Evolutionary conservation across 2,329 filamentous ascomycete genomes (phyloP).

Genomic region (Colletotrichum scovillei): DNA sequence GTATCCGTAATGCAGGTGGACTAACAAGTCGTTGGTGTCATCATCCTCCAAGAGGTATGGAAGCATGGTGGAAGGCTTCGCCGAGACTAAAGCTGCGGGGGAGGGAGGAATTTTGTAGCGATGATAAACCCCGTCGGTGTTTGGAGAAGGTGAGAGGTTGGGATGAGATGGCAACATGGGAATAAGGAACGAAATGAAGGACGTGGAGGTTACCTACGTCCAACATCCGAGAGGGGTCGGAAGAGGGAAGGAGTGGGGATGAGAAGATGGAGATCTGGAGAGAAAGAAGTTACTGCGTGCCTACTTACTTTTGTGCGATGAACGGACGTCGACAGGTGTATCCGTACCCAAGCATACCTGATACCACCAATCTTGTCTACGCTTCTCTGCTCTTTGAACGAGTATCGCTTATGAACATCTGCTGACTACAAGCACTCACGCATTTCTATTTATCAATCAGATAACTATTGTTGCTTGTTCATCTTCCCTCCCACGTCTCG

Average conservation of each 20-base stretch:
- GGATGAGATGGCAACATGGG: background rate
- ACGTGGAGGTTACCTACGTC: background rate
- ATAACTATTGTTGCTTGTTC: background rate
- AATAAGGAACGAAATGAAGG: background rate
- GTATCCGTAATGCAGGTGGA: background rate
- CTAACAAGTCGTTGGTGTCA: background rate
- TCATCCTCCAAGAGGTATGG: slow-evolving; percentile 2
- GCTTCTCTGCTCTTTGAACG: background rate
- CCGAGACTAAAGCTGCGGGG: slow-evolving; percentile 16
- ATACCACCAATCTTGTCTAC: background rate
- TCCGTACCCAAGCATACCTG: background rate
- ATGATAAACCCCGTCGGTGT: background rate
- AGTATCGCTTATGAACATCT: background rate
- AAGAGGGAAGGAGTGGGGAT: slow-evolving; percentile 24
- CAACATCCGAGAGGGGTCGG: background rate
- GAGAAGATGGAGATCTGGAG: slow-evolving; percentile 13
- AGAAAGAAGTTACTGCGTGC: background rate
- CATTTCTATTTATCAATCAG: background rate
- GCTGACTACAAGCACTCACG: background rate
- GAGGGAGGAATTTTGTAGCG: background rate
- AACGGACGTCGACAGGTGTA: background rate
- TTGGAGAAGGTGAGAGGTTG: background rate
- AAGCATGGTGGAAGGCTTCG: slow-evolving; percentile 11
- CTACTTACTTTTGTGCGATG: background rate
- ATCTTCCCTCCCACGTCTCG: background rate